Base-by-base conservation (phyloP, 2,329 filamentous ascomycete species). In the Chrysosphaeria jannelii region DNA sequence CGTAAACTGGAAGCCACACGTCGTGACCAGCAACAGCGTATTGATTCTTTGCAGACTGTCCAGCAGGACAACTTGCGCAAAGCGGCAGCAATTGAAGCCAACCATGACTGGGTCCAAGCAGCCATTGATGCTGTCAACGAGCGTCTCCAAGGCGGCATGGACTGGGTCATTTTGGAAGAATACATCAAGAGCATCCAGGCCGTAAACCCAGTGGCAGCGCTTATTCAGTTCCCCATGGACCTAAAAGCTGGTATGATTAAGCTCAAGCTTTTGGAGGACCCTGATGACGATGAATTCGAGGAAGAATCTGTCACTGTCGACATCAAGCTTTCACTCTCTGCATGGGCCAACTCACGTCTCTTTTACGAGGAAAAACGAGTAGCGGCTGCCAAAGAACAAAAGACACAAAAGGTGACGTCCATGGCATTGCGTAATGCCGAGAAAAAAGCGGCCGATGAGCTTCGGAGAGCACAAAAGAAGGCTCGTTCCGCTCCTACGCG, bases 141-240 rank as follows among this genome's bases (percentile, higher is more conserved):
- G 1, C 49, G 93, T n/a, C 62, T 97, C 28, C 62, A 62, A 5
- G 76, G 90, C 37, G 81, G 81, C 8, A 93, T 93, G 78, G 85
- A 97, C 35, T 97, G 85, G 85, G 64, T 76, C 8, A 72, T 91
- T 32, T 79, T 93, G 35, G 75, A 61, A 7, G 71, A 69, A 28
- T 47, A 97, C 30, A 72, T 97, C 24, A 76, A 90, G 39, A 60
- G 76, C 32, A 81, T 93, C 39, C 72, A 88, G 40, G 62, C 53
- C 29, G 54, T 62, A 14, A 97, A 97, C 32, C 62, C 74, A 0
- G 78, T 97, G 6, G 85, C 85, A 2, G 57, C 69, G 27, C 65
- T 78, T 21, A 89, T 97, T 36, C 72, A 71, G 38, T 47, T 89
- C 10, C 81, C 85, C 0, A 45, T 97, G 23, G 89, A 88, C 35